Evolutionary conservation across 345 rosid species (phyloP).

Genomic region (Angophora floribunda): DNA sequence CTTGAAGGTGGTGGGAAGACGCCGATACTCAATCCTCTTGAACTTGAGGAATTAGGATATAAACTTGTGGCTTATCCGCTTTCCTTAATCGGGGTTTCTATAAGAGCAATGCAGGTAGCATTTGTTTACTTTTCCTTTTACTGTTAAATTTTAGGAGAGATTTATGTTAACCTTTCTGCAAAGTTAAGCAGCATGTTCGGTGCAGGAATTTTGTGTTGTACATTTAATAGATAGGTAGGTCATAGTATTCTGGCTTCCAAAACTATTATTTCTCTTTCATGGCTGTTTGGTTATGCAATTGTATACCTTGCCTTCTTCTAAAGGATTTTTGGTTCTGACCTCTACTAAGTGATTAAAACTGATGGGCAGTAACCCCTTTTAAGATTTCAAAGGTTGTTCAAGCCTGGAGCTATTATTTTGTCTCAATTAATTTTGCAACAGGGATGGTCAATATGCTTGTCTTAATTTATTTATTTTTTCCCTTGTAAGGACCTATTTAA

Average conservation of each 20-base stretch:
- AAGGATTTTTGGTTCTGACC: background rate
- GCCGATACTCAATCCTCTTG: slow-evolving; percentile 62
- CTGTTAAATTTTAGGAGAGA: background rate
- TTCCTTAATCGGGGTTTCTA: slow-evolving; percentile 80
- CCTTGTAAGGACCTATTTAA: background rate
- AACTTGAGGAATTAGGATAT: slow-evolving; percentile 79
- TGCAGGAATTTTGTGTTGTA: background rate
- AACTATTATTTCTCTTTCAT: background rate
- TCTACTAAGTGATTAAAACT: background rate
- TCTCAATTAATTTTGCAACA: background rate
- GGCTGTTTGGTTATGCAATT: background rate
- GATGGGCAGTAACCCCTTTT: background rate
- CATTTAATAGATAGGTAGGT: background rate
- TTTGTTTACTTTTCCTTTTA: background rate
- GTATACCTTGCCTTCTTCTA: background rate
- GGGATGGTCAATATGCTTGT: background rate
- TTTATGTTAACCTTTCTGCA: background rate
- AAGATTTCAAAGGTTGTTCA: background rate
- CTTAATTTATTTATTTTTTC: background rate
- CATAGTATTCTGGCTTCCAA: background rate
- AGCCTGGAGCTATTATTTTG: background rate
- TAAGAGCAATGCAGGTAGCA: slow-evolving; percentile 86
- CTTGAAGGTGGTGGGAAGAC: slow-evolving; percentile 91
- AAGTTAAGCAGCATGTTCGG: background rate
- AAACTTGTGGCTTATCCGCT: slow-evolving; percentile 81